Percentiles rank a stretch among this genome's conserved stretches.
phyloP scores from a whole-genome alignment of 768 basidiomycete species.

The Phanerochaete sordida region DNA sequence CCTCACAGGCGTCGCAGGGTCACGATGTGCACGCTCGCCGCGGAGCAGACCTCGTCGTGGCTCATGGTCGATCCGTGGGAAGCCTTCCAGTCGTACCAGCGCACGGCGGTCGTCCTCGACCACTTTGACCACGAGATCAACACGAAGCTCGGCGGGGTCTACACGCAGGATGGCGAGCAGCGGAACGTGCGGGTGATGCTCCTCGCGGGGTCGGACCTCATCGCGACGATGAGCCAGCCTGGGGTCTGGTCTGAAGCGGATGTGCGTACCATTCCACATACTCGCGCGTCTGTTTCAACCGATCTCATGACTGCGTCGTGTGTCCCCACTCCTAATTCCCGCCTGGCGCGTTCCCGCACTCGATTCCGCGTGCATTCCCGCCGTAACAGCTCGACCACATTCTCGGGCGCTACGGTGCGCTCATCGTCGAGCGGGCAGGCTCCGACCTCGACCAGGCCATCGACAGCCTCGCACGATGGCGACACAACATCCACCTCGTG shows the following conservation, averaged over 20 bases:
- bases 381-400: conserved; percentile 84
- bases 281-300: background rate
- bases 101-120: conserved; percentile 95
- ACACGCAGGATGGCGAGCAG: conserved; percentile 68
- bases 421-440: conserved; percentile 94
- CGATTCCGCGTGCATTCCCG: background rate
- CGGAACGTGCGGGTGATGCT: conserved; percentile 84
- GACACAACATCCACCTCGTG: conserved; percentile 85
- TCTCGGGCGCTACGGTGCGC: conserved; percentile 88
- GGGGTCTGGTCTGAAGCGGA: conserved; percentile 96
- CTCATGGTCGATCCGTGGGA: conserved; percentile 99
- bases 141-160: conserved; percentile 73
- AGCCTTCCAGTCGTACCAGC: conserved; percentile 90
- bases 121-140: conserved; percentile 97
- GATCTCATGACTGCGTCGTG: conserved; percentile 6
- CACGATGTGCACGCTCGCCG: conserved; percentile 84
- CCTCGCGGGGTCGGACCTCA: conserved; percentile 96
- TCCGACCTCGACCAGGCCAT: conserved; percentile 86
- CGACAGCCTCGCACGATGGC: conserved; percentile 70
- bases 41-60: conserved; percentile 89
- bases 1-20: conserved; percentile 43
- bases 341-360: conserved; percentile 10
- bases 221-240: conserved; percentile 97
- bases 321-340: background rate
- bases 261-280: conserved; percentile 50